phyloP scores from a whole-genome alignment of 2,329 filamentous ascomycete species.

The Metarhizium guizhouense region DNA sequence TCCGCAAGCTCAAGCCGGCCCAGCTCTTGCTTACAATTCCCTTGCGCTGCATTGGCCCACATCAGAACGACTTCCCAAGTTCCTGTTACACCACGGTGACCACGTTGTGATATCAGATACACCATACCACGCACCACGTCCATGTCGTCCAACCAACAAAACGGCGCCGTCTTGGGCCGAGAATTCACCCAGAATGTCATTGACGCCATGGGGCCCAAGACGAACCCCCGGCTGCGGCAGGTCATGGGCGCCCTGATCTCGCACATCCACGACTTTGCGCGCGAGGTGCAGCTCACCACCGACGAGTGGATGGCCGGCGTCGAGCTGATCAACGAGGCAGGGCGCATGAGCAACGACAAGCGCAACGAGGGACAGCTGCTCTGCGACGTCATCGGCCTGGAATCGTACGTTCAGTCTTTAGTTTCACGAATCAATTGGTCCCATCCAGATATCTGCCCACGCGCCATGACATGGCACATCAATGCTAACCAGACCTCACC shows the following conservation, averaged over 20 bases:
- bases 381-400: constrained; percentile 65
- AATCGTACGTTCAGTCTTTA: constrained; percentile 44
- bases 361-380: constrained; percentile 68
- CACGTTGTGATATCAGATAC: no score
- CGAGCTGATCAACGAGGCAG: constrained; percentile 47
- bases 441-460: no score
- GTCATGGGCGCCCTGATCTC: constrained; percentile 60
- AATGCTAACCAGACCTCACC: no score
- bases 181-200: constrained; percentile 67
- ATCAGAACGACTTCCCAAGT: not conserved
- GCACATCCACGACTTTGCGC: constrained; percentile 74
- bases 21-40: not conserved
- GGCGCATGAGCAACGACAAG: constrained; percentile 58
- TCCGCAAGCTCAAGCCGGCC: not conserved
- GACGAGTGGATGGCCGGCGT: constrained; percentile 72
- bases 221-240: constrained; percentile 56
- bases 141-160: not conserved
- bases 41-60: not conserved
- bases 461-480: no score
- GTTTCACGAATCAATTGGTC: not conserved
- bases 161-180: constrained; percentile 21
- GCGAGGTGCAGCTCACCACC: constrained; percentile 70
- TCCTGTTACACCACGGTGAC: no score
- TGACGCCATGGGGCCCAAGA: constrained; percentile 63
- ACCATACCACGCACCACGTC: no score